Evolutionary conservation across 805 yeast species (phyloP).

Genomic region (Hanseniaspora occidentalis): DNA sequence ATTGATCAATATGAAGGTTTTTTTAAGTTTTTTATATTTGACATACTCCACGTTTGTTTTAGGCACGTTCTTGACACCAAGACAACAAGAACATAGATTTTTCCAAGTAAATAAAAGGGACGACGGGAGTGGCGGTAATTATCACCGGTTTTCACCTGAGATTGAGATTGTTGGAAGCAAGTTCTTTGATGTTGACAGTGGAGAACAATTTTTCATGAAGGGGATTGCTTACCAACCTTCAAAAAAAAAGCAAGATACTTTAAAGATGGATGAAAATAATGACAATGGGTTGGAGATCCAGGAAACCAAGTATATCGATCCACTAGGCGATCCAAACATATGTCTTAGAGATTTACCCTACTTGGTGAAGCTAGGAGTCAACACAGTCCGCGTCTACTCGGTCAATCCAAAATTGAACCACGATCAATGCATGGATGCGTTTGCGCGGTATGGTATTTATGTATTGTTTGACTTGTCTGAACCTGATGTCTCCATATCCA

Average conservation of each 20-base stretch:
- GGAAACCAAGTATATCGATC: constrained; percentile 42
- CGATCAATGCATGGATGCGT: constrained; percentile 61
- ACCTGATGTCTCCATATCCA: constrained; percentile 65
- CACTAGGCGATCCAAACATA: constrained; percentile 54
- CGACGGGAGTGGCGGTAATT: not conserved
- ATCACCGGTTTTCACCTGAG: constrained; percentile 13
- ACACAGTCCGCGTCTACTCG: constrained; percentile 78
- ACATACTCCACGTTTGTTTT: not conserved
- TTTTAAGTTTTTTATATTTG: too few species aligned
- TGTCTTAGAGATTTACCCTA: constrained; percentile 82
- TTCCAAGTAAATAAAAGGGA: not conserved
- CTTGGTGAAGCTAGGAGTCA: constrained; percentile 52
- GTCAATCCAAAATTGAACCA: constrained; percentile 63
- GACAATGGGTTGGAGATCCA: constrained; percentile 3
- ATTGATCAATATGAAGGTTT: too few species aligned
- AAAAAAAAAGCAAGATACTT: constrained; percentile 8
- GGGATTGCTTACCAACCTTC: constrained; percentile 79
- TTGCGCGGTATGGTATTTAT: constrained; percentile 80
- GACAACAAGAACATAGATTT: too few species aligned
- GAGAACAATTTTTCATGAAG: constrained; percentile 73
- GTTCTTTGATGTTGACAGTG: constrained; percentile 60
- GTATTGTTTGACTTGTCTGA: constrained; percentile 83
- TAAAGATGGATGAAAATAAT: not conserved
- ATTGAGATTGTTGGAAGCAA: constrained; percentile 61
- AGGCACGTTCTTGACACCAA: not conserved